These are phyloP conservation scores for Pseudonitzschia pungens DNA, from an alignment of 108 stramenopile genomes.

Conservation along the genomic window DNA sequence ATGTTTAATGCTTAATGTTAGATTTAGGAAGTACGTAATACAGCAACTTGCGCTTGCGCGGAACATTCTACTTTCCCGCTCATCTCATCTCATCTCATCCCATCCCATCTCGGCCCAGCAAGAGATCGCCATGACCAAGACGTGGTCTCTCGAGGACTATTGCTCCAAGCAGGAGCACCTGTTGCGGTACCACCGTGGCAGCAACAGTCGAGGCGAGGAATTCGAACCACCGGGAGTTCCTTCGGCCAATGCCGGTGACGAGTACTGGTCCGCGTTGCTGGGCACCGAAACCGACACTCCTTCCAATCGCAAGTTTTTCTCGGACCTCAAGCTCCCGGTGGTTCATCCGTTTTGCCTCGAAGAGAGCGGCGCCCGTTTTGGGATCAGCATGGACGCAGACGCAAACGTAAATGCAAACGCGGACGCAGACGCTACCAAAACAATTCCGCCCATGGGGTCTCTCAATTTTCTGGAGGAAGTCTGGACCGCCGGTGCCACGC, in stretches of 20 bases:
- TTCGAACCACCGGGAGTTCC: no score
- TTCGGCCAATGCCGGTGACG: constrained; percentile 6
- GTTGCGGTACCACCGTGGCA: constrained; percentile 18
- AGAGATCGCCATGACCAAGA: not conserved
- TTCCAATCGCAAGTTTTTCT: constrained; percentile 20
- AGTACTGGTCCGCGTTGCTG: not conserved
- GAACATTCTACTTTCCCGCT: no score
- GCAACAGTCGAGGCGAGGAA: not conserved
- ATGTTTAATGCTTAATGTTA: no score
- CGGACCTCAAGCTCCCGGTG: constrained; percentile 23
- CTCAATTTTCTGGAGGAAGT: not conserved
- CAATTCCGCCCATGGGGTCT: constrained; percentile 51
- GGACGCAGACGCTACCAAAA: no score
- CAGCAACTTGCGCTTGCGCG: no score
- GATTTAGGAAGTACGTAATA: no score
- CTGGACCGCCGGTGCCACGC: not conserved
- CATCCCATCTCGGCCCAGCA: no score
- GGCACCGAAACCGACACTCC: not conserved
- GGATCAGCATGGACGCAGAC: no score
- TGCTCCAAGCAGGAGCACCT: constrained; percentile 26
- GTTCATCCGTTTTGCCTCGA: constrained; percentile 46
- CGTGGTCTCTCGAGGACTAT: constrained; percentile 40
- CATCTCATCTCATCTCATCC: no score
- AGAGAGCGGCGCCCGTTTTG: no score
- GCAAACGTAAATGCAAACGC: no score